A percentile compares a stretch with the other conserved stretches of the same genome.
These are phyloP conservation scores for Colletotrichum brevisporum DNA, from an alignment of 2,329 filamentous ascomycete species.

Conservation along the genomic window DNA sequence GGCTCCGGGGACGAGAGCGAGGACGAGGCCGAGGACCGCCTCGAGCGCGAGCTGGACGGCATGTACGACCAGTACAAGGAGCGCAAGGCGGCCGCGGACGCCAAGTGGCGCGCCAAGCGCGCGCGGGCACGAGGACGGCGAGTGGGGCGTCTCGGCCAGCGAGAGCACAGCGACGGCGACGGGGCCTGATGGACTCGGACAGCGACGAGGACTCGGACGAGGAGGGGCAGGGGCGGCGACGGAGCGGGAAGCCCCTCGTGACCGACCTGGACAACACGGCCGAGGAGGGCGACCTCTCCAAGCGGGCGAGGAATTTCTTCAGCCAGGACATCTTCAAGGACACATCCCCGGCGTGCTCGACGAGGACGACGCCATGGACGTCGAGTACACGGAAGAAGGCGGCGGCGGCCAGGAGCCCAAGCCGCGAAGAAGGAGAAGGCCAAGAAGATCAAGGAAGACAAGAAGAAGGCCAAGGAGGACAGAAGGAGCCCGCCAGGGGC, in stretches of 20 bases:
- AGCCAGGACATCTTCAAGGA: conserved; percentile 94
- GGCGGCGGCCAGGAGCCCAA: conserved; percentile 33
- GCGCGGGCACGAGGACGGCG: conserved; percentile 87
- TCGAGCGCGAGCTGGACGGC: conserved; percentile 88
- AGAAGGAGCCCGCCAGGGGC: conserved; percentile 59
- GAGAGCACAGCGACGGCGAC: conserved; percentile 74
- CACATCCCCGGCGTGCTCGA: conserved; percentile 78
- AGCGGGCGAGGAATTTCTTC: conserved; percentile 90
- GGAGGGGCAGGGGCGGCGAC: conserved; percentile 48
- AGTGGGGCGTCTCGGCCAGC: conserved; percentile 88
- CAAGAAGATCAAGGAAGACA: conserved; percentile 47
- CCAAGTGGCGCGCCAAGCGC: conserved; percentile 92
- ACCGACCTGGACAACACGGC: conserved; percentile 58
- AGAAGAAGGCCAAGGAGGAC: conserved; percentile 52
- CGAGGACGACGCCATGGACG: conserved; percentile 56
- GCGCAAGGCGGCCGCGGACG: conserved; percentile 82
- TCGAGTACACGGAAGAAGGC: conserved; percentile 45
- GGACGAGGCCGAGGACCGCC: conserved; percentile 80
- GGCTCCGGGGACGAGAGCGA: conserved; percentile 69
- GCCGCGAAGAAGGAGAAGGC: conserved; percentile 46
- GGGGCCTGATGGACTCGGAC: conserved; percentile 69
- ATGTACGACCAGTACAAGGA: conserved; percentile 92
- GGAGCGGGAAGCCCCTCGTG: conserved; percentile 49
- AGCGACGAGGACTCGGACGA: conserved; percentile 53
- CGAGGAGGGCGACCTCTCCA: conserved; percentile 77